Conservation (phyloP, 2,329 filamentous ascomycete genomes). For the Seiridium unicorne region DNA sequence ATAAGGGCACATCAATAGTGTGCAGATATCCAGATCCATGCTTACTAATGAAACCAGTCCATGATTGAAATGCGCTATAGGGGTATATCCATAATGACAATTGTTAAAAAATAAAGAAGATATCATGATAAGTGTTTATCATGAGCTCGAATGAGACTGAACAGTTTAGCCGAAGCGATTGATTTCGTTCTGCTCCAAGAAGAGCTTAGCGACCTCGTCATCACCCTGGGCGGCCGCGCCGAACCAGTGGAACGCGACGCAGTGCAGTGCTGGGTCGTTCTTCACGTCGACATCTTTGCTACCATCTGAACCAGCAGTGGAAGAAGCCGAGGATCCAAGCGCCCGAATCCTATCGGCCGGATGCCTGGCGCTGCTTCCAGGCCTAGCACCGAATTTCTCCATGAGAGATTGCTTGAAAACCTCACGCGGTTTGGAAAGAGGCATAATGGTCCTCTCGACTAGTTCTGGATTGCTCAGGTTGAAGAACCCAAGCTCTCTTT, state of each 20-base stretch:
- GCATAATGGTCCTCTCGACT: conserved; percentile 75
- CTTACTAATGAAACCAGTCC: neutral
- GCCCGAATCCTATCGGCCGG: conserved; percentile 26
- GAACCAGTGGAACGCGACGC: conserved; percentile 97
- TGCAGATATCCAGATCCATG: neutral
- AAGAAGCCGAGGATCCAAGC: conserved; percentile 22
- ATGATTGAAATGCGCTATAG: neutral
- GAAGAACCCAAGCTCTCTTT: conserved; percentile 89
- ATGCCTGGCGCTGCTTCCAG: conserved; percentile 30
- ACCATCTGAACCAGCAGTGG: conserved; percentile 24
- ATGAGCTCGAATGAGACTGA: neutral
- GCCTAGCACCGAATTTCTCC: conserved; percentile 57
- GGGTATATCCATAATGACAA: neutral
- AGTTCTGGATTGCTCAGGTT: conserved; percentile 91
- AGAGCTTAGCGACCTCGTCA: conserved; percentile 79
- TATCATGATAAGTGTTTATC: neutral
- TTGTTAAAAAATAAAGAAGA: neutral
- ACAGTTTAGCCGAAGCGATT: conserved; percentile 19
- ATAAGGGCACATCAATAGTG: too few species aligned
- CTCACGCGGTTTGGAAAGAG: conserved; percentile 79
- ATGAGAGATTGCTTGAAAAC: conserved; percentile 89
- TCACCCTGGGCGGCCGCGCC: conserved; percentile 82
- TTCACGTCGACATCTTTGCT: conserved; percentile 49
- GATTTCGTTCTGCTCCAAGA: conserved; percentile 67
- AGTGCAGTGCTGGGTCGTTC: conserved; percentile 86